Evolutionary conservation across 805 yeast genomes (phyloP).

Genomic region (Jamesozyma gamospora): DNA sequence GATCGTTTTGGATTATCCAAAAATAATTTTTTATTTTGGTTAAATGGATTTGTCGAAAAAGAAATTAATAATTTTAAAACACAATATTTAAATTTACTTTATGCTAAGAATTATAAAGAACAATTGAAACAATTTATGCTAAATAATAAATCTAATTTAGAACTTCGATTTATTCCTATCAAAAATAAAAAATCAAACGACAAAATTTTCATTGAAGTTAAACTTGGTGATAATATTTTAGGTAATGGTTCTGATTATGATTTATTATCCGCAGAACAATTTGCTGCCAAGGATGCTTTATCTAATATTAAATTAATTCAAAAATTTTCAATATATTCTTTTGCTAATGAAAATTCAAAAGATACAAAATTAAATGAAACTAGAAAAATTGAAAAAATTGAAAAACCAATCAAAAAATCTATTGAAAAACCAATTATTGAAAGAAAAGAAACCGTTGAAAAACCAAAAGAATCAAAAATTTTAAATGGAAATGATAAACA

Average conservation of each 20-base stretch:
- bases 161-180: conserved; percentile 1
- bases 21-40: conserved; percentile 41
- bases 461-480: no score
- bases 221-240: conserved; percentile 42
- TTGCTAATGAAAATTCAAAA: not conserved
- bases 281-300: conserved; percentile 72
- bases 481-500: no score
- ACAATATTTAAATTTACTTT: conserved; percentile 10
- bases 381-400: no score
- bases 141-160: conserved; percentile 21
- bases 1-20: conserved; percentile 36
- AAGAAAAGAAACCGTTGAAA: no score
- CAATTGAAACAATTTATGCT: conserved; percentile 52
- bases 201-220: conserved; percentile 44
- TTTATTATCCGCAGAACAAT: conserved; percentile 57
- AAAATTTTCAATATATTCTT: conserved; percentile 31
- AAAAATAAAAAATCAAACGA: conserved; percentile 17
- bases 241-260: conserved; percentile 60
- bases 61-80: conserved; percentile 1
- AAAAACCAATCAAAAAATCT: no score
- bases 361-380: no score
- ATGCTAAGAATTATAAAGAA: conserved; percentile 56
- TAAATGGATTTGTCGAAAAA: conserved; percentile 32
- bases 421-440: no score
- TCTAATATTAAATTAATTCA: conserved; percentile 43